Base-by-base conservation (phyloP, 2,329 filamentous ascomycete genomes). In the Xylariales sp. region DNA sequence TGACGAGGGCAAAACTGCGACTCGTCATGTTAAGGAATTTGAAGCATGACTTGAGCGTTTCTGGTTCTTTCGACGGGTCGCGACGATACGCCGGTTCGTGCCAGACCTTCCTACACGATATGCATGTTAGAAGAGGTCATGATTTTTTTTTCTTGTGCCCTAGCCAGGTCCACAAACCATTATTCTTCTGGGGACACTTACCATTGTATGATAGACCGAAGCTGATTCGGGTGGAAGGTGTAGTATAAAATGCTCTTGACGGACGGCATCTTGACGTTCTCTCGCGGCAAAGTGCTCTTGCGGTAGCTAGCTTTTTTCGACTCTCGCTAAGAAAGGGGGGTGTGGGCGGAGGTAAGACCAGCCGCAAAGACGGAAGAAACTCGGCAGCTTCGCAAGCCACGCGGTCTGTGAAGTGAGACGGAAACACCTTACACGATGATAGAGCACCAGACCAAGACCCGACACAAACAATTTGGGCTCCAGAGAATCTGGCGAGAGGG, bases 41-140 rank as follows among this genome's bases (percentile, higher is more conserved):
- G 70, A 95, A 97, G 72, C 93, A 97, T 72, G 81, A 74, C 61
- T 79, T 78, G 44, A 94, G 75, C 13, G 83, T 83, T 38, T 74
- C 69, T 19, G 81, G 72, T 65, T 97, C 93, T 50, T 86, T 86
- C 44, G 72, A 70, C 47, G 78, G 74, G 56, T 95, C 77, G 57
- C 91, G 87, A 58, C 75, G 78, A 70, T 97, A 88, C 15, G 95
- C 88, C 11, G 93, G 85, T 47, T 95, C 88, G 69, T 97, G 93
- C 89, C 90, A 97, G 52, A 95, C 70, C 70, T 95, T 95, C 89
- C 89, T 95, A 20, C 21, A 18, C 13, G 56, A 33, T 44, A 19
- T 4, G 28, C 13, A 16, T 10, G 8, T 10, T 15, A n/a, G n/a
- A n/a, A n/a, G n/a, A n/a, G n/a, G n/a, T n/a, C n/a, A n/a, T n/a